phyloP scores from a whole-genome alignment of 1,284 basidiomycete genomes.

The Cutaneotrichosporon sp. region DNA sequence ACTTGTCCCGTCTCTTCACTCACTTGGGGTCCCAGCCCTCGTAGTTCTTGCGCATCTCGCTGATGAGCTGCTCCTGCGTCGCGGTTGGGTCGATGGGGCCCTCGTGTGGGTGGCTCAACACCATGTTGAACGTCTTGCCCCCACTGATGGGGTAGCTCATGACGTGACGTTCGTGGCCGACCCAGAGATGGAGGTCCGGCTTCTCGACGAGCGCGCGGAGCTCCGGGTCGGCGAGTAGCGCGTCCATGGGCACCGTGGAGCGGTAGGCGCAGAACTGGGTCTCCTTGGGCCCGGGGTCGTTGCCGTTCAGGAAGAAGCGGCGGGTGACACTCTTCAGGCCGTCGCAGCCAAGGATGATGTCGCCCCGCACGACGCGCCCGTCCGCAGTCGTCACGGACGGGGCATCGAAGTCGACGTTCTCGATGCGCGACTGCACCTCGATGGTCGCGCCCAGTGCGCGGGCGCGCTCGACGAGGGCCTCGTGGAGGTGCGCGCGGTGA shows the following conservation, averaged over 20 bases:
- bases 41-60: conserved; percentile 22
- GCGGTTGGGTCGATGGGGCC: not conserved
- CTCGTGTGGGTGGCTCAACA: conserved; percentile 18
- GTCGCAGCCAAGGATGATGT: conserved; percentile 62
- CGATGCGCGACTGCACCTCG: conserved; percentile 56
- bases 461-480: conserved; percentile 59
- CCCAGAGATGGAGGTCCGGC: conserved; percentile 20
- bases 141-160: conserved; percentile 25
- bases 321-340: conserved; percentile 56
- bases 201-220: conserved; percentile 13
- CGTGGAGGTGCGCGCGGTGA: conserved; percentile 64
- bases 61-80: conserved; percentile 10
- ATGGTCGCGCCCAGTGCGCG: conserved; percentile 57
- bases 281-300: conserved; percentile 14
- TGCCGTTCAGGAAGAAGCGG: conserved; percentile 11
- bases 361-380: conserved; percentile 46
- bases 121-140: conserved; percentile 26
- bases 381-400: conserved; percentile 51
- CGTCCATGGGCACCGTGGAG: conserved; percentile 19
- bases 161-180: conserved; percentile 21
- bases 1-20: not conserved
- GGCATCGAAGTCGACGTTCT: conserved; percentile 54
- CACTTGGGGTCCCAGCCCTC: conserved; percentile 19
- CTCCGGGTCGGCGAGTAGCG: conserved; percentile 17
- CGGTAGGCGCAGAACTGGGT: conserved; percentile 23